Evolutionary conservation across 179 eudicot species (phyloP).

Genomic region (Silene coronaria): DNA sequence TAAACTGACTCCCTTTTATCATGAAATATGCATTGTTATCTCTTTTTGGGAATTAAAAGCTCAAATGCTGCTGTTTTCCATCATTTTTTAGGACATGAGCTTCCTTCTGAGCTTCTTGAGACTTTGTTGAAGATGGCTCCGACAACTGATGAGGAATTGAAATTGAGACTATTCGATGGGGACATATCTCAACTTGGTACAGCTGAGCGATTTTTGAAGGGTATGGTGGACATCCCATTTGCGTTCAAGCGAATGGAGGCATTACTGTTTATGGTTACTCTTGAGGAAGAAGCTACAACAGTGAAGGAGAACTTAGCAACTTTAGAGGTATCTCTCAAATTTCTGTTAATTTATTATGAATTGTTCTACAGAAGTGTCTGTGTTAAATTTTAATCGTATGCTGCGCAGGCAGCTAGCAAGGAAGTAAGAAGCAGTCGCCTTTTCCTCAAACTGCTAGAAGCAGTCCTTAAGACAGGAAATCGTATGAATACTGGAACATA

Average conservation of each 20-base stretch:
- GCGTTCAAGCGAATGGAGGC: constrained; percentile 66
- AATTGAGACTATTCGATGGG: constrained; percentile 58
- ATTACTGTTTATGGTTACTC: constrained; percentile 53
- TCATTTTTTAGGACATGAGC: constrained; percentile 59
- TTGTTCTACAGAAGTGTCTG: neutral
- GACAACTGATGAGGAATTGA: constrained; percentile 67
- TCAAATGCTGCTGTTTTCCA: neutral
- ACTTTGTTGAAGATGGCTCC: constrained; percentile 81
- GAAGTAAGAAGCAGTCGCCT: constrained; percentile 63
- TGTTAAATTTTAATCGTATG: neutral
- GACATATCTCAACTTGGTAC: constrained; percentile 63
- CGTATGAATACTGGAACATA: constrained; percentile 86
- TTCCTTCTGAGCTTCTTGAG: constrained; percentile 68
- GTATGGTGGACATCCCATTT: constrained; percentile 66
- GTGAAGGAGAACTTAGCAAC: constrained; percentile 54
- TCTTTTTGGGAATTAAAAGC: neutral
- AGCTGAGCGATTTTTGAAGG: constrained; percentile 76
- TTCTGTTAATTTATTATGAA: neutral
- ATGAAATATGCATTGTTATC: neutral
- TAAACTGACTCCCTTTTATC: neutral
- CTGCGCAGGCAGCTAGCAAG: constrained; percentile 63
- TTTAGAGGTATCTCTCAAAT: constrained; percentile 42
- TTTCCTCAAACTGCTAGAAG: constrained; percentile 77
- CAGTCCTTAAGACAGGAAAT: constrained; percentile 84
- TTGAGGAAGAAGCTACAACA: constrained; percentile 51